phyloP scores from a whole-genome alignment of 768 basidiomycete genomes.

The Russula foetens region DNA sequence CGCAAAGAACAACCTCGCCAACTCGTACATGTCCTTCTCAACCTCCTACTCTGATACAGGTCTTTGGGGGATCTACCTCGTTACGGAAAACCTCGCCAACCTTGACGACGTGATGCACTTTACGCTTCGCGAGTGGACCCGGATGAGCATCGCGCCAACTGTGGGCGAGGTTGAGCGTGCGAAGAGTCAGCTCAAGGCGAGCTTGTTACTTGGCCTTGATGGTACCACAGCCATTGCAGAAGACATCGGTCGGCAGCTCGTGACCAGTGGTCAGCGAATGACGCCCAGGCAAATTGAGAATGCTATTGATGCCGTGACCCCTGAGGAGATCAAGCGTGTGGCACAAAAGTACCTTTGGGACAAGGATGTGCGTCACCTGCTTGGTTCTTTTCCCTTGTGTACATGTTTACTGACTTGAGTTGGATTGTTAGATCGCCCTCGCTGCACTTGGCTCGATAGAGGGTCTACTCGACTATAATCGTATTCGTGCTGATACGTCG shows the following conservation, averaged over 20 bases:
- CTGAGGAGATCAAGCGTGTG: constrained; percentile 86
- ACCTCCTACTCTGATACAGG: constrained; percentile 98
- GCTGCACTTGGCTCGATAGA: constrained; percentile 89
- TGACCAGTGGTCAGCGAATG: constrained; percentile 85
- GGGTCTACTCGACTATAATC: constrained; percentile 91
- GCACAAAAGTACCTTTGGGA: constrained; percentile 98
- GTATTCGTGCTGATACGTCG: constrained; percentile 76
- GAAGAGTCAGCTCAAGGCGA: constrained; percentile 97
- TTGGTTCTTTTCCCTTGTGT: neutral
- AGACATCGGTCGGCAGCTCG: constrained; percentile 96
- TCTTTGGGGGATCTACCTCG: constrained; percentile 97
- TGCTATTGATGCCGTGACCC: constrained; percentile 82
- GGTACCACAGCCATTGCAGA: constrained; percentile 97
- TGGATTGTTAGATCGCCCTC: constrained; percentile 55
- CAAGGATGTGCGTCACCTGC: constrained; percentile 60
- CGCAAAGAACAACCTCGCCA: constrained; percentile 91
- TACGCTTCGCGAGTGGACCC: constrained; percentile 90
- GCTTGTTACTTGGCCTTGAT: constrained; percentile 80
- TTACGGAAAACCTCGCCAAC: constrained; percentile 90
- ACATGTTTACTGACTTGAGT: neutral
- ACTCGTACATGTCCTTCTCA: constrained; percentile 99
- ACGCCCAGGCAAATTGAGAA: constrained; percentile 92
- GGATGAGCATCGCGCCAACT: constrained; percentile 85
- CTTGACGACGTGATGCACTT: constrained; percentile 92
- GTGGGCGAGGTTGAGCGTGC: constrained; percentile 73